These are phyloP conservation scores for Ascocoryne sarcoides DNA, from an alignment of 2,329 filamentous ascomycete species.

Conservation along the genomic window DNA sequence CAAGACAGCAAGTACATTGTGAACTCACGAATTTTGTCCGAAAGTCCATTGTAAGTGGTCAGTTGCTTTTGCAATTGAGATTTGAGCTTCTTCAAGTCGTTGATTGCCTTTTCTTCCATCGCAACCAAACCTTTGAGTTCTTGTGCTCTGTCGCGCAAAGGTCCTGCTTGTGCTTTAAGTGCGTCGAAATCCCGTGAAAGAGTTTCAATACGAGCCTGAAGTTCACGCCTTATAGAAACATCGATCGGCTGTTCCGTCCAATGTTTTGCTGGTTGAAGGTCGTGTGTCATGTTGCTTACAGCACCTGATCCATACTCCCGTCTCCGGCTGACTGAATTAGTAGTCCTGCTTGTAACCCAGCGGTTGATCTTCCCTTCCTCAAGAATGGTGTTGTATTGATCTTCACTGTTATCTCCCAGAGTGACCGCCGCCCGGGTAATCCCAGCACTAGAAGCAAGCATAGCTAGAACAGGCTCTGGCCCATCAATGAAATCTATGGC, in stretches of 20 bases:
- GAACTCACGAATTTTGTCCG: slow-evolving; percentile 58
- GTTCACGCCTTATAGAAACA: slow-evolving; percentile 49
- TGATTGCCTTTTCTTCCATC: neutral
- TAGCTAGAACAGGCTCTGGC: slow-evolving; percentile 73
- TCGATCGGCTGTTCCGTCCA: slow-evolving; percentile 79
- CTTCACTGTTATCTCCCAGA: slow-evolving; percentile 52
- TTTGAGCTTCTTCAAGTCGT: slow-evolving; percentile 49
- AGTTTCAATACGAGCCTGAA: slow-evolving; percentile 42
- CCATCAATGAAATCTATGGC: slow-evolving; percentile 72
- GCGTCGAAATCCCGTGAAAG: slow-evolving; percentile 20
- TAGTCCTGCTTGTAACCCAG: slow-evolving; percentile 61
- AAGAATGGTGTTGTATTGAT: slow-evolving; percentile 59
- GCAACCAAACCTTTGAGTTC: neutral
- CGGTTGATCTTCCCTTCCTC: slow-evolving; percentile 45
- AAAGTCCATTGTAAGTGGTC: slow-evolving; percentile 57
- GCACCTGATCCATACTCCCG: slow-evolving; percentile 72
- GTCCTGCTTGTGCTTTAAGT: slow-evolving; percentile 17
- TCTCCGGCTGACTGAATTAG: slow-evolving; percentile 59
- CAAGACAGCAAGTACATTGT: neutral
- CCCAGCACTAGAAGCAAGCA: slow-evolving; percentile 69
- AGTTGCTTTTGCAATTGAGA: slow-evolving; percentile 55
- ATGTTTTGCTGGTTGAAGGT: slow-evolving; percentile 50
- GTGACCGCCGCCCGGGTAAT: slow-evolving; percentile 62
- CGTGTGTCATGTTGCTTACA: slow-evolving; percentile 57
- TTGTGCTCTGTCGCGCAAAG: slow-evolving; percentile 2